Evolutionary conservation across 495 filamentous ascomycete genomes (phyloP), one percentile per base, ranked within the genome.

Genomic region (Trichoderma reesei): DNA sequence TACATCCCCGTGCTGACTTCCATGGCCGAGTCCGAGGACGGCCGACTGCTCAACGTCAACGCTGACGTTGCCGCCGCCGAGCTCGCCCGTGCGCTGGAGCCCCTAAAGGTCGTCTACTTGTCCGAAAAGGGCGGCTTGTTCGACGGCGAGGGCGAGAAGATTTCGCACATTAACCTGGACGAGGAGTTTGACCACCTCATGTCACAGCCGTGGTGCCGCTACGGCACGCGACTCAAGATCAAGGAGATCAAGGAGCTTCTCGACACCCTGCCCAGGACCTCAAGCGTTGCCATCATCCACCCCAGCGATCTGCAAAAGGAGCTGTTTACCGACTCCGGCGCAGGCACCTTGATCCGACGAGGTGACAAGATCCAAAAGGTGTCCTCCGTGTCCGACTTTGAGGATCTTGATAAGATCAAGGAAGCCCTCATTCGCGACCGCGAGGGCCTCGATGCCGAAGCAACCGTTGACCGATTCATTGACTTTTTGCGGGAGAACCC

Each of bases 121-220:
- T 95, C 91, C 37, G 94, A 98, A 80, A 98, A 98, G 82, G 94
- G 94, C 42, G 94, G 94, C 18, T 78, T 98, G 39, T 96, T 96
- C 77, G 91, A 98, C 72, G 92, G 90, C 63, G 90, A 94, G 65
- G 89, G 90, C 56, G 89, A 96, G 80, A 96, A 96, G 81, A 97
- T 98, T 69, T 96, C 92, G 9, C 91, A 86, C 61, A 98, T 98
- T 72, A 98, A 98, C 78, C 83, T 98, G 31, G 94, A 98, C 69
- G 93, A 98, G 77, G 94, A 98, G 75, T 98, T 89, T 72, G 95
- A 96, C 16, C 83, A 91, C 72, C 81, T 97, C 68, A 96, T 98
- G 93, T 86, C 82, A 59, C 92, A 97, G 77, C 86, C 89, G 73
- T 98, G 94, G 94, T 95, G 96, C 72, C 88, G 89, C 67, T 94